A percentile compares a stretch with the other conserved stretches of the same genome.
Evolutionary conservation across 2,329 filamentous ascomycete species (phyloP).

Genomic region (Aspergillus ibericus): DNA sequence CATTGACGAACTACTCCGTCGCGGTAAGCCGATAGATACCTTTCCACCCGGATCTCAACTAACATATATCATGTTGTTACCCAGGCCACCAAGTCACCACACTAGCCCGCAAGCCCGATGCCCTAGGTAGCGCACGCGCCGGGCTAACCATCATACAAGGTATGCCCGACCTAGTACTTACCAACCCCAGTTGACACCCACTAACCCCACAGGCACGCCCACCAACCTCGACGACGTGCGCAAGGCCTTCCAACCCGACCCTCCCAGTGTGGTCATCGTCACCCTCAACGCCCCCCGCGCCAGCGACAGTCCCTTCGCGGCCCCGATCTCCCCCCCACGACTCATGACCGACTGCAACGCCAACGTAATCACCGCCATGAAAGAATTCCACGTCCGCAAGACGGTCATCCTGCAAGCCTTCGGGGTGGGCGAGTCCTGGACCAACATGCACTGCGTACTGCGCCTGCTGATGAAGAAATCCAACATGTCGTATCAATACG

Average conservation of each 20-base stretch:
- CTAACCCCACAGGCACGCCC: conserved; percentile 19
- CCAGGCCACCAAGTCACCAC: conserved; percentile 41
- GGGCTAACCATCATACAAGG: conserved; percentile 24
- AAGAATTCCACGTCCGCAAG: conserved; percentile 39
- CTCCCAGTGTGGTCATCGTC: conserved; percentile 45
- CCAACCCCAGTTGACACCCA: too few relatives aligned
- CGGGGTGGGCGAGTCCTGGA: conserved; percentile 50
- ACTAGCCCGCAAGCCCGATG: conserved; percentile 37
- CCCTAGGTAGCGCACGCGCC: conserved; percentile 21
- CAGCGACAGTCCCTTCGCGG: conserved; percentile 51
- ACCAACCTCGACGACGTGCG: conserved; percentile 21
- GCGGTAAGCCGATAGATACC: conserved; percentile 18
- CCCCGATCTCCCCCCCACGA: conserved; percentile 44
- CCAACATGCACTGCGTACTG: conserved; percentile 44
- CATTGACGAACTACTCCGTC: conserved; percentile 42
- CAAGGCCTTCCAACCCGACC: conserved; percentile 14
- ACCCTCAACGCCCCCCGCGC: conserved; percentile 52
- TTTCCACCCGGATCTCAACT: neutral
- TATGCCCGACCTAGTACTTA: too few relatives aligned
- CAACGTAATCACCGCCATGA: conserved; percentile 42
- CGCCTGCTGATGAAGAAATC: conserved; percentile 48
- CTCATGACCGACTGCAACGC: conserved; percentile 50
- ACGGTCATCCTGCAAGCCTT: conserved; percentile 54
- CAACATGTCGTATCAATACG: conserved; percentile 49
- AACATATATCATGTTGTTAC: too few relatives aligned